Evolutionary conservation across 331 rosid species (phyloP).

Genomic region (Cydonia oblonga): DNA sequence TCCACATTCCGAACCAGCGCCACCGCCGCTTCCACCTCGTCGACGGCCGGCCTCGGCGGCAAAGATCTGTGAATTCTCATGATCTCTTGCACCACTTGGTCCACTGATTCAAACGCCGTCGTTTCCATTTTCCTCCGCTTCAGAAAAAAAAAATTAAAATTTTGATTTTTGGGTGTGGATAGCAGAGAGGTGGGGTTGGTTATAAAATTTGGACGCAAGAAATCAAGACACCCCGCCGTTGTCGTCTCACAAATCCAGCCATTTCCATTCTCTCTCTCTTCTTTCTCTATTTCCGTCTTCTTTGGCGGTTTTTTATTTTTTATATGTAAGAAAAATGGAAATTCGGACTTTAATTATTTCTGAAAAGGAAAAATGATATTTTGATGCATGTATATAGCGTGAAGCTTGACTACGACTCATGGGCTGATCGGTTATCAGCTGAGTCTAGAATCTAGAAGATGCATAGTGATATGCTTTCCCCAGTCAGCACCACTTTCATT

Average conservation of each 20-base stretch:
- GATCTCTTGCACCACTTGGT: constrained; percentile 63
- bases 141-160: neutral
- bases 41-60: constrained; percentile 53
- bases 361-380: neutral
- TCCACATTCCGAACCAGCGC: constrained; percentile 48
- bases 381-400: constrained; percentile 4
- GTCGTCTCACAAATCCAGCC: constrained; percentile 16
- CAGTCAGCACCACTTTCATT: no score
- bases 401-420: constrained; percentile 24
- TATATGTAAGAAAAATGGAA: neutral
- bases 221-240: neutral
- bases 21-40: constrained; percentile 71
- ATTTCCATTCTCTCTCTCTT: neutral
- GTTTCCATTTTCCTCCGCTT: constrained; percentile 31
- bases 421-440: neutral
- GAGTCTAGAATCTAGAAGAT: neutral
- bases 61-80: constrained; percentile 72
- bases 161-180: neutral
- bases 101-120: constrained; percentile 29
- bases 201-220: neutral
- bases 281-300: neutral
- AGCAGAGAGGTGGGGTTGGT: neutral
- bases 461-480: no score
- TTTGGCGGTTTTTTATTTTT: neutral
- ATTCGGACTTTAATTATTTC: neutral